These are phyloP conservation scores for Diaporthe sp. DNA, from an alignment of 2,329 filamentous ascomycete genomes.

Conservation along the genomic window DNA sequence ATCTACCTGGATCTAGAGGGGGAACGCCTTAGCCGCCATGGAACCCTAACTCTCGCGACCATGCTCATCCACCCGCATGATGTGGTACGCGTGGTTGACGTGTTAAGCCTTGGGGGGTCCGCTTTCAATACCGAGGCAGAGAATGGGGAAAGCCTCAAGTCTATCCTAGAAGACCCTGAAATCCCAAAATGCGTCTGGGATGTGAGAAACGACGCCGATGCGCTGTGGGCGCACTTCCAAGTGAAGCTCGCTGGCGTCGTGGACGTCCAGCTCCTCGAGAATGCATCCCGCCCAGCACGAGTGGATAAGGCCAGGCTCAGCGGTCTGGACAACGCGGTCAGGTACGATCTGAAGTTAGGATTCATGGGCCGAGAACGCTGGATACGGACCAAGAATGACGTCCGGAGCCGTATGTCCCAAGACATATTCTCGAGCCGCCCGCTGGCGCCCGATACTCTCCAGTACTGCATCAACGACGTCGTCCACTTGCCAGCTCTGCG, in stretches of 20 bases:
- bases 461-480: conserved; percentile 37
- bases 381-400: neutral
- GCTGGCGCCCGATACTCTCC: conserved; percentile 23
- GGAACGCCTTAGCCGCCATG: conserved; percentile 35
- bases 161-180: conserved; percentile 36
- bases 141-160: conserved; percentile 35
- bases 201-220: conserved; percentile 42
- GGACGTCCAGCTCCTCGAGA: conserved; percentile 46
- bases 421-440: conserved; percentile 35
- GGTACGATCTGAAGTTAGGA: conserved; percentile 22
- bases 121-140: conserved; percentile 34
- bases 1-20: conserved; percentile 41
- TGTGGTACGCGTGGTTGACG: conserved; percentile 37
- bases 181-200: conserved; percentile 42
- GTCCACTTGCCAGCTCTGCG: conserved; percentile 35
- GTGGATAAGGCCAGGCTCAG: conserved; percentile 33
- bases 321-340: conserved; percentile 34
- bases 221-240: conserved; percentile 39
- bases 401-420: conserved; percentile 7
- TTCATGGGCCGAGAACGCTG: neutral
- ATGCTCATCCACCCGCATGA: conserved; percentile 35
- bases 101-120: conserved; percentile 35
- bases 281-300: conserved; percentile 35
- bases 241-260: conserved; percentile 40
- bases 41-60: conserved; percentile 37